Evolutionary conservation across 2,329 filamentous ascomycete species (phyloP), one percentile per base, ranked within the genome.

Genomic region (Nigrospora sphaerica): DNA sequence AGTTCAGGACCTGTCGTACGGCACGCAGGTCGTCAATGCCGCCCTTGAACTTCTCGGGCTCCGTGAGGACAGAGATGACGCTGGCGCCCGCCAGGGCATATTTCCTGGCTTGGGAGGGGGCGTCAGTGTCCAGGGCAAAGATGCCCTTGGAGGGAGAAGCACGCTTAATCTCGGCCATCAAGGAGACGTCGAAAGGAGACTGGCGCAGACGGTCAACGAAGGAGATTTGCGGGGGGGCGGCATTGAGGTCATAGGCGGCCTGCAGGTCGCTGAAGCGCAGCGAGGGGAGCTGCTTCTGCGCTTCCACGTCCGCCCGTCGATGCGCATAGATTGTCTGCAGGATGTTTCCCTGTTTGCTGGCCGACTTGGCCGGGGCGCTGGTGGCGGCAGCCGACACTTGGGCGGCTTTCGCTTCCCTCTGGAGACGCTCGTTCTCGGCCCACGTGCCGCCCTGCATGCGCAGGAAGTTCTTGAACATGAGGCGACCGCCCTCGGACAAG

Each of bases 21-120:
- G 85, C 82, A 49, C 87, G 81, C 45, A 98, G 71, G 62, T 98
- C 93, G 48, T 98, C 92, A 50, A 98, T 91, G 66, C 86, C 95
- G 41, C 93, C 93, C 70, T 96, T 97, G 75, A 98, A 98, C 93
- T 93, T 98, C 61, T 97, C 87, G 0, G 95, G 93, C 67, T 98
- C 93, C 0, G 93, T 98, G 40, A 98, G 78, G n/a, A 98, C 93
- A 1, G 93, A 97, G 54, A 98, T 98, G 35, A 95, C 89, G 62
- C 92, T 97, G 41, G 93, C 93, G 13, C 93, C 95, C 7, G 93
- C 91, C 44, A 93, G 77, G 11, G 95, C 93, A 64, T 98, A 98
- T 55, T 86, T 89, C 52, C 84, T 83, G 37, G 95, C 93, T 66
- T 98, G 93, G 6, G 85, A 82, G 19, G 93, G 90, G 11, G 93